phyloP scores from a whole-genome alignment of 1,139 yeast genomes.

The Saccharomycopsis hybrid region DNA sequence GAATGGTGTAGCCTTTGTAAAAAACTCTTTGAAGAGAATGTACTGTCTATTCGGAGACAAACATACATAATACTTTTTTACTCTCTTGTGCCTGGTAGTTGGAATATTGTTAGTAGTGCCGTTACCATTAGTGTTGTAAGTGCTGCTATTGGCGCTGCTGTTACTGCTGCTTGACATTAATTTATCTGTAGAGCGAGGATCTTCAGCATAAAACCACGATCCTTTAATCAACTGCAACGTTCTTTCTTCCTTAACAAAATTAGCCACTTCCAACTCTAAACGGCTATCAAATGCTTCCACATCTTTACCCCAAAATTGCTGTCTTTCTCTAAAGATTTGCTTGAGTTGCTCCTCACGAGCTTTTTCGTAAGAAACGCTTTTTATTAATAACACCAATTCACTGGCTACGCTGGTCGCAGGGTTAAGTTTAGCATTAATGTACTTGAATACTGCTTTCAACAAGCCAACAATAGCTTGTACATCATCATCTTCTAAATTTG shows the following conservation, averaged over 20 bases:
- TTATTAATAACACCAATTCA: conserved; percentile 34
- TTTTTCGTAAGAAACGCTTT: conserved; percentile 39
- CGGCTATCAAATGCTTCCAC: conserved; percentile 44
- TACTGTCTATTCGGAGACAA: conserved; percentile 68
- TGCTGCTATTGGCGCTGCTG: no score
- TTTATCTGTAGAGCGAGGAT: conserved; percentile 32
- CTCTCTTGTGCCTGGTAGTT: conserved; percentile 65
- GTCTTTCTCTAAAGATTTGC: conserved; percentile 12
- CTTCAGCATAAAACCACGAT: conserved; percentile 73
- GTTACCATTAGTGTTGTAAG: neutral
- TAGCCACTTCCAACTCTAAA: conserved; percentile 54
- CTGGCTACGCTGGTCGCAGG: conserved; percentile 1
- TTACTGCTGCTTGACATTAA: no score
- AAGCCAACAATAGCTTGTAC: conserved; percentile 6
- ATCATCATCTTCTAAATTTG: conserved; percentile 10
- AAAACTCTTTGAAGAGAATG: conserved; percentile 49
- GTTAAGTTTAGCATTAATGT: neutral
- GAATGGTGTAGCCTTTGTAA: neutral
- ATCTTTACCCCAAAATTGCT: conserved; percentile 15
- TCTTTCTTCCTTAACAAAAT: conserved; percentile 76
- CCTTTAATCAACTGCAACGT: conserved; percentile 68
- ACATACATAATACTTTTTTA: conserved; percentile 48
- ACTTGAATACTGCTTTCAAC: conserved; percentile 6
- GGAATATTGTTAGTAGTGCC: conserved; percentile 39
- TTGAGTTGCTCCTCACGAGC: conserved; percentile 52